Base-by-base conservation (phyloP, 176 grass and related monocot genomes). In the Sorghum bicolor region DNA sequence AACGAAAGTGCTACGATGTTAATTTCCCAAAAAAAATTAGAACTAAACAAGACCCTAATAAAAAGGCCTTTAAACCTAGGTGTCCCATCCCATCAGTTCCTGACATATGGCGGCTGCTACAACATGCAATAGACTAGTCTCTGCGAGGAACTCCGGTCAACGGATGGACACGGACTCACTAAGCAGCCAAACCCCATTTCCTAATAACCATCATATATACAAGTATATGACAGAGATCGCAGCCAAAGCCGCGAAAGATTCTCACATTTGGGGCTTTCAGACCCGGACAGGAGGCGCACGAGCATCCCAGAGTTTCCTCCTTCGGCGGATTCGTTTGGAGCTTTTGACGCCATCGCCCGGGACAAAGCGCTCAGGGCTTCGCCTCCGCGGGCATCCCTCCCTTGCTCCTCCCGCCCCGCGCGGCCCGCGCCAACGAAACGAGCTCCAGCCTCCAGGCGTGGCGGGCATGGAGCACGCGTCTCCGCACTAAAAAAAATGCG, bases 261-360 rank as follows among this genome's bases (percentile, higher is more conserved):
- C 86, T 31, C 43, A 22, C 4, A 3, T 4, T 43, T 24, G 8
- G 16, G 39, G 41, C 41, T 55, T 41, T 41, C 76, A 8, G 76
- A 68, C 2, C 38, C 50, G 48, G 74, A 67, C 88, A 61, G 67
- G 70, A 31, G 78, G 33, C 26, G 28, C 47, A 33, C 69, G 78
- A n/a, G 88, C 80, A 90, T 86, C 83, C 31, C 73, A 36, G 10
- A 45, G 79, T 32, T 77, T 67, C 72, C 66, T 20, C 4, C 79
- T 29, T 82, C 16, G 74, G 79, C 75, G 52, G 84, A 83, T 90
- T 82, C 84, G 78, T 30, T 75, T 17, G 4, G 45, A 37, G 44
- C 2, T 19, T 79, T 86, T 75, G 88, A 90, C 74, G 84, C 28
- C 73, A 69, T 33, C 88, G 6, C 74, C 22, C 5, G 55, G 17